Conservation (phyloP, 495 filamentous ascomycete genomes). For the Staphylotrichum tortipilum region DNA sequence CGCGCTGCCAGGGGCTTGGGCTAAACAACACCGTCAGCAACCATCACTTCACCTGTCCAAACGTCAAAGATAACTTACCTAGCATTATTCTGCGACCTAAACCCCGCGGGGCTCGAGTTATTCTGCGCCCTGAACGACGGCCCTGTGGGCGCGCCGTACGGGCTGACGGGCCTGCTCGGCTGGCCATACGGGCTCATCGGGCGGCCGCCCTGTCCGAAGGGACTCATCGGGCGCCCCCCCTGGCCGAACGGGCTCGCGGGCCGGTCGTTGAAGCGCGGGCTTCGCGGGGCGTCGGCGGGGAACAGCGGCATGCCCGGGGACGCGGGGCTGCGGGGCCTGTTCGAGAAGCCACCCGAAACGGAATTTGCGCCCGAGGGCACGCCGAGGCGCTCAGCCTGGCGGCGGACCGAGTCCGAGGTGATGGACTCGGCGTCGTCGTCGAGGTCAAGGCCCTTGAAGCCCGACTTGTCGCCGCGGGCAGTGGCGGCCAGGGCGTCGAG, state of each 20-base stretch:
- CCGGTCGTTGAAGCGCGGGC: slow-evolving; percentile 15
- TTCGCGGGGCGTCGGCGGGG: slow-evolving; percentile 29
- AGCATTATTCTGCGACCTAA: slow-evolving; percentile 20
- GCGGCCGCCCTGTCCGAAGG: slow-evolving; percentile 8
- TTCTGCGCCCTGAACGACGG: slow-evolving; percentile 15
- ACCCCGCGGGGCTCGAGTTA: slow-evolving; percentile 5
- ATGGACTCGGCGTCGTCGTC: slow-evolving; percentile 74
- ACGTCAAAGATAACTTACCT: slow-evolving; percentile 35
- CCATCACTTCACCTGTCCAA: background rate
- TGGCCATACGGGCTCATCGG: slow-evolving; percentile 9
- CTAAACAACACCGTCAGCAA: background rate
- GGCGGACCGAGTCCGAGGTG: slow-evolving; percentile 34
- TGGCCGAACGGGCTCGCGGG: slow-evolving; percentile 13
- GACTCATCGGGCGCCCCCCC: slow-evolving; percentile 10
- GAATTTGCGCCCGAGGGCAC: slow-evolving; percentile 9
- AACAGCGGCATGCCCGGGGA: slow-evolving; percentile 57
- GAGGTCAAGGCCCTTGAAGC: slow-evolving; percentile 57
- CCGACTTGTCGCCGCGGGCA: slow-evolving; percentile 79
- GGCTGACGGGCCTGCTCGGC: slow-evolving; percentile 13
- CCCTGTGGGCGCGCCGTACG: slow-evolving; percentile 5
- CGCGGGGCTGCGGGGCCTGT: slow-evolving; percentile 48
- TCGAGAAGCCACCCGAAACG: slow-evolving; percentile 3
- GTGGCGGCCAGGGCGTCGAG: slow-evolving; percentile 90
- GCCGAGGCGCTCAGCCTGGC: slow-evolving; percentile 22
- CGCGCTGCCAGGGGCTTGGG: slow-evolving; percentile 9